A percentile compares a stretch with the other conserved stretches of the same genome.
phyloP scores from a whole-genome alignment of 2,329 filamentous ascomycete species.

The Aureobasidium sp. region DNA sequence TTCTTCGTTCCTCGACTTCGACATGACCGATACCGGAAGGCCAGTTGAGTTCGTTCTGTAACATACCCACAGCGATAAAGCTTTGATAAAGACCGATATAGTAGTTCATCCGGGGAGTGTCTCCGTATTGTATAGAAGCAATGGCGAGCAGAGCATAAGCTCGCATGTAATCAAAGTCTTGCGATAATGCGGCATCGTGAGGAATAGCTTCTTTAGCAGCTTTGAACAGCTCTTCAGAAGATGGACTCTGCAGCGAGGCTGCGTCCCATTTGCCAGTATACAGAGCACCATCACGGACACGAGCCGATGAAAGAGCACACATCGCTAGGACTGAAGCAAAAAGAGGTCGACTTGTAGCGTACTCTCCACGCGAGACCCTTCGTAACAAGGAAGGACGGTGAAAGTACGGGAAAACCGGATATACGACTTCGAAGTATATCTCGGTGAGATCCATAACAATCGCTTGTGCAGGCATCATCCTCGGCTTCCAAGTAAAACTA shows the following conservation, averaged over 20 bases:
- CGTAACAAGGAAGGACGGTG: constrained; percentile 37
- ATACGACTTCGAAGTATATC: constrained; percentile 46
- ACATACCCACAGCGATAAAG: constrained; percentile 41
- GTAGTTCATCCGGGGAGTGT: constrained; percentile 44
- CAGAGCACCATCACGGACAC: constrained; percentile 45
- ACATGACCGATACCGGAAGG: constrained; percentile 37
- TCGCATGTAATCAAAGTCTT: constrained; percentile 38
- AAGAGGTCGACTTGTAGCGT: constrained; percentile 33
- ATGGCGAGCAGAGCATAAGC: constrained; percentile 45
- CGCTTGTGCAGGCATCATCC: constrained; percentile 24
- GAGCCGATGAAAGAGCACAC: constrained; percentile 43
- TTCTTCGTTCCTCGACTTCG: constrained; percentile 41
- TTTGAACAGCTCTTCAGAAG: constrained; percentile 39
- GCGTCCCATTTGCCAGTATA: constrained; percentile 36
- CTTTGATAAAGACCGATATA: constrained; percentile 47
- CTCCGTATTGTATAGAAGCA: constrained; percentile 46
- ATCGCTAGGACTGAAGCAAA: constrained; percentile 50
- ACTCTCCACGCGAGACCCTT: constrained; percentile 35
- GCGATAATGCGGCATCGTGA: constrained; percentile 31
- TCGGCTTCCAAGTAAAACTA: constrained; percentile 18
- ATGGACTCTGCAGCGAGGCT: constrained; percentile 35
- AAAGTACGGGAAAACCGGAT: constrained; percentile 47
- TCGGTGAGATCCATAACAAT: constrained; percentile 38
- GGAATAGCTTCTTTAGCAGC: constrained; percentile 37
- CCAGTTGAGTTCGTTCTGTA: constrained; percentile 50